Conservation (phyloP, 2,329 filamentous ascomycete genomes). For the Zymoseptoria pseudotritici region DNA sequence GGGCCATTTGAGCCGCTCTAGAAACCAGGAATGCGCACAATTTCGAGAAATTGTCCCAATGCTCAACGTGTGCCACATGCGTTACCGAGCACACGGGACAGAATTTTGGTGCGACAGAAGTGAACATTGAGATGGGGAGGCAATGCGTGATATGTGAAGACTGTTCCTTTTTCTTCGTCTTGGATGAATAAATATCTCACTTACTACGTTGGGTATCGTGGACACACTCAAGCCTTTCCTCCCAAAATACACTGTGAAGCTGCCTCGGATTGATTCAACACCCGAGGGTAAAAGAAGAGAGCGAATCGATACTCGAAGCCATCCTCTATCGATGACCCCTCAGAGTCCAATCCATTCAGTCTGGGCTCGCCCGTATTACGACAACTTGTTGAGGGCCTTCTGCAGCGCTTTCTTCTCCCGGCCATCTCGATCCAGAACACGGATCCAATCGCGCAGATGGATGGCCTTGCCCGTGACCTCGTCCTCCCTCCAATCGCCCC, state of each 20-base stretch:
- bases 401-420: conserved; percentile 58
- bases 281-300: neutral
- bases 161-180: neutral
- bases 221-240: neutral
- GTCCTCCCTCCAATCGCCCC: conserved; percentile 55
- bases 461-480: conserved; percentile 68
- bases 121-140: neutral
- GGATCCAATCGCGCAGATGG: conserved; percentile 75
- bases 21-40: neutral
- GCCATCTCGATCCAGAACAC: conserved; percentile 72
- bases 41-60: neutral
- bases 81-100: neutral
- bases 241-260: neutral
- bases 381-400: conserved; percentile 33
- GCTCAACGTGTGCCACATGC: neutral
- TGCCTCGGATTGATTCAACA: neutral
- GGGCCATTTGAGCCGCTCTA: too few relatives aligned
- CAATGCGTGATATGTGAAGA: neutral
- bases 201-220: neutral
- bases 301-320: neutral
- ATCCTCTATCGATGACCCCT: neutral
- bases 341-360: neutral
- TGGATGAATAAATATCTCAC: neutral
- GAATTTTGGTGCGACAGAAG: neutral
- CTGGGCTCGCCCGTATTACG: neutral